A percentile compares a stretch with the other conserved stretches of the same genome.
phyloP scores from a whole-genome alignment of 2,329 filamentous ascomycete genomes.

The Pseudocercospora fuligena region DNA sequence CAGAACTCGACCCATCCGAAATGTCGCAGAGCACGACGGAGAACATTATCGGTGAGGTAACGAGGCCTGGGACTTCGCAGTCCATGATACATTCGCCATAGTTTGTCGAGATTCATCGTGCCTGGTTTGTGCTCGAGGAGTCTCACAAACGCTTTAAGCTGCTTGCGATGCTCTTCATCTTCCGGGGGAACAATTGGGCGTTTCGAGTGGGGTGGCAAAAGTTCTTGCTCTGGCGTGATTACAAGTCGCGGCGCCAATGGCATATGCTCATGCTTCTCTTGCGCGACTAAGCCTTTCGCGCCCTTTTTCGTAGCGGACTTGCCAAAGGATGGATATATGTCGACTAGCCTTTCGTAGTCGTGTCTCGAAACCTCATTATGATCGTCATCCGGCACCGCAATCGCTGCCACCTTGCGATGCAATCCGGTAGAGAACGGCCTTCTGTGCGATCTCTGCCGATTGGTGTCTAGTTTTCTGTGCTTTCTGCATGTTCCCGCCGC shows the following conservation, averaged over 20 bases:
- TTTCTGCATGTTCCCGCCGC: conserved; percentile 57
- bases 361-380: conserved; percentile 43
- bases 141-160: conserved; percentile 25
- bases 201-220: conserved; percentile 9
- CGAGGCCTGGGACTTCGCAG: conserved; percentile 60
- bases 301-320: conserved; percentile 11
- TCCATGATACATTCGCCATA: conserved; percentile 59
- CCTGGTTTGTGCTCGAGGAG: conserved; percentile 26
- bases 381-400: conserved; percentile 3
- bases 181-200: conserved; percentile 31
- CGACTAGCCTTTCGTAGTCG: conserved; percentile 54
- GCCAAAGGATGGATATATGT: conserved; percentile 46
- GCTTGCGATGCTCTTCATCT: conserved; percentile 28
- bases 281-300: conserved; percentile 5
- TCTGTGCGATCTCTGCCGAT: not conserved
- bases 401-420: not conserved
- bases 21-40: conserved; percentile 69
- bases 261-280: conserved; percentile 14
- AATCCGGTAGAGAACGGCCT: not conserved
- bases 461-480: conserved; percentile 41
- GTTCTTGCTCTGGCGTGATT: conserved; percentile 36
- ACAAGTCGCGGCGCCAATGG: conserved; percentile 39
- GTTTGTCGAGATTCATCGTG: conserved; percentile 31
- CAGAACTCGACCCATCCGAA: conserved; percentile 64
- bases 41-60: conserved; percentile 55